Conservation (phyloP, 2,329 filamentous ascomycete genomes). For the Alternaria angustiovoidea region DNA sequence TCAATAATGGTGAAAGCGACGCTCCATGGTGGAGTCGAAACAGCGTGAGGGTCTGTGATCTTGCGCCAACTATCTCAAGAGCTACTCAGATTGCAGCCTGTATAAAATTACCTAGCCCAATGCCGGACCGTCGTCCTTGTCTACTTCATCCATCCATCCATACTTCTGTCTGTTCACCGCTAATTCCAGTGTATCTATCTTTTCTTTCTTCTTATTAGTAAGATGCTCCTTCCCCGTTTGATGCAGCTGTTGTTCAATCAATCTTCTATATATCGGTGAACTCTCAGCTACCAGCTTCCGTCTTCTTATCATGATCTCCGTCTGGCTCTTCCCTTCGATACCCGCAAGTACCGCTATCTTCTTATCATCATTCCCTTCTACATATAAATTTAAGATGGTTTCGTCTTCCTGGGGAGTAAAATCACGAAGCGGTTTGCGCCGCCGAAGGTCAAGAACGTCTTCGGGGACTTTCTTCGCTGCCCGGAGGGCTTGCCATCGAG, state of each 20-base stretch:
- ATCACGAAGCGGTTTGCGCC: background rate
- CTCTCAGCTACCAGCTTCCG: background rate
- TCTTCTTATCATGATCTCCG: constrained; percentile 4
- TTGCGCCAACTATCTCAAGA: background rate
- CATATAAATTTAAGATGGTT: constrained; percentile 9
- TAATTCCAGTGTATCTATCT: background rate
- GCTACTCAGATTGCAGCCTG: background rate
- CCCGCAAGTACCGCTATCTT: background rate
- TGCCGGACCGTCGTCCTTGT: background rate
- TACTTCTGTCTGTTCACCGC: background rate
- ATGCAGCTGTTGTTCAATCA: constrained; percentile 3
- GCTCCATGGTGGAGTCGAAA: background rate
- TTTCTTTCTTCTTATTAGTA: background rate
- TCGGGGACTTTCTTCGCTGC: constrained; percentile 13
- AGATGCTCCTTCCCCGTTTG: background rate
- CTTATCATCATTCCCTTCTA: constrained; percentile 5
- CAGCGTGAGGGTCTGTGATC: background rate
- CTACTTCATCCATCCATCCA: background rate
- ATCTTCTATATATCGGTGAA: constrained; percentile 6
- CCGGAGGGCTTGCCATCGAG: constrained; percentile 12
- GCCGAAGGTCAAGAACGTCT: constrained; percentile 5
- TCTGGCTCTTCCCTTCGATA: constrained; percentile 1
- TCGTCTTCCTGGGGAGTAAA: constrained; percentile 17
- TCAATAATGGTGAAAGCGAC: background rate
- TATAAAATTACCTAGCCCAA: background rate